Evolutionary conservation across 73 alveolate genomes (phyloP).

Genomic region (Paraurostyla sp.): DNA sequence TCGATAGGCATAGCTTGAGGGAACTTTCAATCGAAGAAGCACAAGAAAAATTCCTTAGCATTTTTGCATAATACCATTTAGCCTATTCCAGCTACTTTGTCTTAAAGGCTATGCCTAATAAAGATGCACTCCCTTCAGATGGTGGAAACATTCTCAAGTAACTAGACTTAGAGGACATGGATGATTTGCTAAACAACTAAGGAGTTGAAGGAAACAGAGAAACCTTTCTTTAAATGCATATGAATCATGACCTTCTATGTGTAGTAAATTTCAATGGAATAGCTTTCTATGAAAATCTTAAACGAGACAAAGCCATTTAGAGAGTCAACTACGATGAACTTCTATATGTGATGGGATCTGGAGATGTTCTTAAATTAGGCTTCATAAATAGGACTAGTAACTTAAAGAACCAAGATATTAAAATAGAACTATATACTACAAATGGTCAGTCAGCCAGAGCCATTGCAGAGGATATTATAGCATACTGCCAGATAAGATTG

Average conservation of each 20-base stretch:
- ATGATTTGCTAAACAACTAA: neutral
- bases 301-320: slow-evolving; percentile 40
- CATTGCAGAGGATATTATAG: slow-evolving; percentile 62
- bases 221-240: neutral
- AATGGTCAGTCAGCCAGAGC: slow-evolving; percentile 41
- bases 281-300: neutral
- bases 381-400: neutral
- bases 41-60: slow-evolving; percentile 32
- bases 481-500: slow-evolving; percentile 39
- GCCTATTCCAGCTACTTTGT: slow-evolving; percentile 37
- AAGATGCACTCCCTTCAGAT: neutral
- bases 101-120: neutral
- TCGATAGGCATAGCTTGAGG: slow-evolving; percentile 24
- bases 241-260: slow-evolving; percentile 12
- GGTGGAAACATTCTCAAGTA: neutral
- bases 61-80: slow-evolving; percentile 4
- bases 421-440: slow-evolving; percentile 24
- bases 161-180: slow-evolving; percentile 11
- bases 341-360: slow-evolving; percentile 58
- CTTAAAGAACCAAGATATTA: slow-evolving; percentile 24
- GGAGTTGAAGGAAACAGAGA: neutral
- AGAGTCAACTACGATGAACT: slow-evolving; percentile 32
- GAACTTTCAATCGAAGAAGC: slow-evolving; percentile 58
- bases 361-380: slow-evolving; percentile 18
- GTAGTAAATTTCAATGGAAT: slow-evolving; percentile 45